Percentiles rank a stretch among this genome's conserved stretches.
phyloP scores from a whole-genome alignment of 306 rosid species.

The Citrullus mucosospermus region DNA sequence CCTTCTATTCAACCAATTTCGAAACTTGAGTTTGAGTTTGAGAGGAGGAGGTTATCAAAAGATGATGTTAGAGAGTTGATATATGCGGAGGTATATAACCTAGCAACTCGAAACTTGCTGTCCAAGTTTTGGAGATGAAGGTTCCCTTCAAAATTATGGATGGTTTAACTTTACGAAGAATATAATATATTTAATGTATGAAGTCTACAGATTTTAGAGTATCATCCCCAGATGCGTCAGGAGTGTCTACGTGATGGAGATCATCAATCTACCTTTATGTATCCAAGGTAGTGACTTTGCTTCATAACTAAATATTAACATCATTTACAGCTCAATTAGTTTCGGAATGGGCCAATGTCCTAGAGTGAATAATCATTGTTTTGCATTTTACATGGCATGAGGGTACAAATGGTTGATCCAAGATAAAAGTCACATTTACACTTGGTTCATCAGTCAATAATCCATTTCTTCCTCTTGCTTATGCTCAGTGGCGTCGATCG shows the following conservation, averaged over 20 bases:
- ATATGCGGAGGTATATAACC: conserved; percentile 66
- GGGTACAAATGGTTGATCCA: not conserved
- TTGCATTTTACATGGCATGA: not conserved
- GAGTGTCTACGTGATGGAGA: conserved; percentile 77
- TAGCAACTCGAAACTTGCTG: conserved; percentile 7
- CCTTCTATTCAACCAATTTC: conserved; percentile 82
- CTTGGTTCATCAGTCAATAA: not conserved
- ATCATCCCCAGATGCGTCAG: conserved; percentile 96
- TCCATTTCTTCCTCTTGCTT: conserved; percentile 16
- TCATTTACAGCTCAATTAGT: not conserved
- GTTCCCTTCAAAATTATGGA: not conserved
- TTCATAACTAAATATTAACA: not conserved
- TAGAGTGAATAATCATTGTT: not conserved
- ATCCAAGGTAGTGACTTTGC: conserved; percentile 45
- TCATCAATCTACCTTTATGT: conserved; percentile 91
- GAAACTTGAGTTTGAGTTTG: conserved; percentile 95
- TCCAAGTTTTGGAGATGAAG: not conserved
- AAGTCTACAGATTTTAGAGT: conserved; percentile 78
- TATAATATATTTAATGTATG: conserved; percentile 15
- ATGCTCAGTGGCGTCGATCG: conserved; percentile 82
- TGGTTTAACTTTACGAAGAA: not conserved
- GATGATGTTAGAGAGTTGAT: conserved; percentile 95
- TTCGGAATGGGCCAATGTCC: not conserved
- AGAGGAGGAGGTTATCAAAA: conserved; percentile 68
- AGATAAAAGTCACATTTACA: not conserved